Conservation (phyloP, 2,329 filamentous ascomycete species). For the Celoporthe dispersa region DNA sequence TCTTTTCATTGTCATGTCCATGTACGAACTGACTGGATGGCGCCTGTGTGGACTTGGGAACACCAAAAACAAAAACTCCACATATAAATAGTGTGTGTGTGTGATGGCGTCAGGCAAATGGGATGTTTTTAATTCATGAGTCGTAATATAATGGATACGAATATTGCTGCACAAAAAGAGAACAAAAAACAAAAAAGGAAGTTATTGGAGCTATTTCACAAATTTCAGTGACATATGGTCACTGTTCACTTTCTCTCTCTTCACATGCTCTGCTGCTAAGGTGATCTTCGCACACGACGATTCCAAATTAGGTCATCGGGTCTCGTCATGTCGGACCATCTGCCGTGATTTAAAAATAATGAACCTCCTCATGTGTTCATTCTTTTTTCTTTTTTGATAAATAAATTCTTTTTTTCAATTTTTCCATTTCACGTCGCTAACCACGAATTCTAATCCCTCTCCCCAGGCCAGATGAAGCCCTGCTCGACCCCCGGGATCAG, state of each 20-base stretch:
- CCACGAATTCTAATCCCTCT: conserved; percentile 19
- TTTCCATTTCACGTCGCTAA: not conserved
- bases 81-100: not conserved
- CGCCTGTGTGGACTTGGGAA: not conserved
- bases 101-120: not conserved
- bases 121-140: not conserved
- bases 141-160: not conserved
- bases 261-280: not conserved
- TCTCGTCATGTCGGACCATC: too few species aligned
- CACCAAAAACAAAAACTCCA: not conserved
- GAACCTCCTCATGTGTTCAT: too few species aligned
- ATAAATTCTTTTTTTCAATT: too few species aligned
- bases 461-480: conserved; percentile 48
- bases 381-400: too few species aligned
- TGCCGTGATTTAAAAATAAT: too few species aligned
- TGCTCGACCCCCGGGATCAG: conserved; percentile 44
- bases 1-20: not conserved
- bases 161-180: not conserved
- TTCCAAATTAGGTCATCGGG: not conserved
- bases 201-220: not conserved
- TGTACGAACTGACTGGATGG: not conserved
- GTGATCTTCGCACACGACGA: not conserved
- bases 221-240: too few species aligned
- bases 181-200: not conserved
- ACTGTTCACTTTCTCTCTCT: too few species aligned